Evolutionary conservation across 176 grass and related monocot species (phyloP), one percentile per base, ranked within the genome.

Genomic region (Olyra latifolia): DNA sequence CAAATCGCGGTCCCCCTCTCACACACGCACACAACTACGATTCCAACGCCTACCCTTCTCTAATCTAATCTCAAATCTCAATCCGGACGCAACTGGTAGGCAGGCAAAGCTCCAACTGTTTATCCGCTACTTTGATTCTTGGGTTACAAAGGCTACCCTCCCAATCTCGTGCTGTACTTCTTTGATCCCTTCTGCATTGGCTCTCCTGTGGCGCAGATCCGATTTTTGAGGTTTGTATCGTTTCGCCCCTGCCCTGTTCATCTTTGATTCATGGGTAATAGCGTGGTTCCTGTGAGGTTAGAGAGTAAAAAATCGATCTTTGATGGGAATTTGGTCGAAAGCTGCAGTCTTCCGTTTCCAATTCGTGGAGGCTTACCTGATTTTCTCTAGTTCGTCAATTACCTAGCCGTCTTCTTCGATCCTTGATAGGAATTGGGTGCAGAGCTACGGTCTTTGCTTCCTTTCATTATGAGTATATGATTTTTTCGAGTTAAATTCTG

Each of bases 21-120:
- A 12, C 4, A 13, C 23, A 8, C 14, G 8, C 28, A 14, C 4
- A 14, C 57, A 65, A 40, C 17, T 62, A 63, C 17, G 59, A 83
- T 83, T 67, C 81, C 49, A n/a, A 9, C 49, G 58, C 82, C 49
- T 27, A 76, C 74, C 52, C 55, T 48, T 60, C 48, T 80, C 23
- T 48, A 45, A 27, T 70, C 39, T 7, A 7, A 45, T 4, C 43
- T 57, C 58, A 28, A 48, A 63, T 62, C 54, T 53, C 53, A 41
- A 25, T 24, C 75, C 23, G 35, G 27, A 63, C 40, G 40, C 25
- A 14, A 77, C 57, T 12, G 11, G 19, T 14, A 14, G 46, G 47
- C 16, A 45, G 25, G 69, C 45, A 48, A 30, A 72, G 9, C 54
- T 57, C 20, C 2, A 1, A 54, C 22, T 57, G 55, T 22, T n/a